A percentile compares a stretch with the other conserved stretches of the same genome.
These are phyloP conservation scores for Fremontodendron californicum DNA, from an alignment of 345 rosid species.

Conservation along the genomic window DNA sequence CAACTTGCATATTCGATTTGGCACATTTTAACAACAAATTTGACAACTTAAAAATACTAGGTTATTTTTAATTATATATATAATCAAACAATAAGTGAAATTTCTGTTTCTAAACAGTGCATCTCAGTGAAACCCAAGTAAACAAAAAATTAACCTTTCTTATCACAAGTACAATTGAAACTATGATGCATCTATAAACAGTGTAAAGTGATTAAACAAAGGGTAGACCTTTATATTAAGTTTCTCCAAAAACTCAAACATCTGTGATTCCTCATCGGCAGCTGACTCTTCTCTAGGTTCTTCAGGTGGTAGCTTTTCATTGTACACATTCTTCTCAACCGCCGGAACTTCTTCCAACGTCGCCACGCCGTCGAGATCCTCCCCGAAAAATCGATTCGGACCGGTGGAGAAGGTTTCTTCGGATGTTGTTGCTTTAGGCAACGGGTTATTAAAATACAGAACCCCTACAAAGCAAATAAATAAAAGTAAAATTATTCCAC, in stretches of 20 bases:
- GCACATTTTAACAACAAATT: background rate
- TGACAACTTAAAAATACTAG: background rate
- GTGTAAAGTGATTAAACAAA: background rate
- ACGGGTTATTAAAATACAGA: constrained; percentile 16
- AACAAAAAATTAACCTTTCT: background rate
- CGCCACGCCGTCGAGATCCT: constrained; percentile 29
- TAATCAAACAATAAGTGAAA: background rate
- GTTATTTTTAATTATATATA: background rate
- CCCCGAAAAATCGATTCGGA: constrained; percentile 32
- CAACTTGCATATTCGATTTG: background rate
- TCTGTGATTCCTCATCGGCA: constrained; percentile 28
- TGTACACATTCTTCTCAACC: constrained; percentile 21
- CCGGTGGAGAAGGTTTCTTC: constrained; percentile 46
- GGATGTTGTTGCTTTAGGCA: constrained; percentile 47
- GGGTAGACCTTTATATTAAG: constrained; percentile 54
- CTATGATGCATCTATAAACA: background rate
- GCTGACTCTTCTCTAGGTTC: constrained; percentile 30
- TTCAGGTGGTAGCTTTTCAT: constrained; percentile 24
- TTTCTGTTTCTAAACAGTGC: background rate
- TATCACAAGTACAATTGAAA: background rate
- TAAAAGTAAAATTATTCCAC: background rate
- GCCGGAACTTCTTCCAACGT: constrained; percentile 34
- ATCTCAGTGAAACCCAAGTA: constrained; percentile 1
- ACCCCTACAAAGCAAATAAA: constrained; percentile 23
- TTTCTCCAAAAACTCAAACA: constrained; percentile 43